Percentiles rank a stretch among this genome's conserved stretches.
Conservation (phyloP, 208 protist genomes). For the Acanthamoeba royreba region DNA sequence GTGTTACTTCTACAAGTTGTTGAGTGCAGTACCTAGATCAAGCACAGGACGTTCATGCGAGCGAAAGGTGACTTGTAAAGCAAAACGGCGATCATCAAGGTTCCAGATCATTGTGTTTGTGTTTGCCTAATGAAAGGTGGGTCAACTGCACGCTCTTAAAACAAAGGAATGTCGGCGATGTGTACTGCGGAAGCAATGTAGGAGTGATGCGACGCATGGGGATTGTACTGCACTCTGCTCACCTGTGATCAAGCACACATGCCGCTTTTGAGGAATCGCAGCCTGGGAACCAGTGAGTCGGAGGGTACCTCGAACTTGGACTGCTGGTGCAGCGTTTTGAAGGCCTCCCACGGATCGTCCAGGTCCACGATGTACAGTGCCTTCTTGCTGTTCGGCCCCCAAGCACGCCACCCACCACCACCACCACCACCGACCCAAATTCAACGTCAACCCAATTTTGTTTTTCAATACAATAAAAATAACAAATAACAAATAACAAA, state of each 20-base stretch:
- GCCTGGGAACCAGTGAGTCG: neutral
- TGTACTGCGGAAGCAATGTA: neutral
- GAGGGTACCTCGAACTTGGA: neutral
- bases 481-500: too few species aligned
- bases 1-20: neutral
- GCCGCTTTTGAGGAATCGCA: neutral
- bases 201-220: neutral
- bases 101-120: neutral
- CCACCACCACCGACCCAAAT: neutral
- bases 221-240: neutral
- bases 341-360: neutral
- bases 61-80: neutral
- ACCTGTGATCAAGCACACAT: neutral
- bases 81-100: neutral
- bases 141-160: neutral
- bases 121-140: neutral
- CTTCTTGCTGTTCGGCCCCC: neutral
- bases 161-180: neutral
- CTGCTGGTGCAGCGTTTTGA: neutral
- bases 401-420: neutral
- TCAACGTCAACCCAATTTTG: too few species aligned
- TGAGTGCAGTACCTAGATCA: neutral
- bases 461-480: too few species aligned
- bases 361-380: neutral
- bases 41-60: neutral